Conservation (phyloP, 192 early-diverging fungal genomes). For the Helicostylum pulchrum region DNA sequence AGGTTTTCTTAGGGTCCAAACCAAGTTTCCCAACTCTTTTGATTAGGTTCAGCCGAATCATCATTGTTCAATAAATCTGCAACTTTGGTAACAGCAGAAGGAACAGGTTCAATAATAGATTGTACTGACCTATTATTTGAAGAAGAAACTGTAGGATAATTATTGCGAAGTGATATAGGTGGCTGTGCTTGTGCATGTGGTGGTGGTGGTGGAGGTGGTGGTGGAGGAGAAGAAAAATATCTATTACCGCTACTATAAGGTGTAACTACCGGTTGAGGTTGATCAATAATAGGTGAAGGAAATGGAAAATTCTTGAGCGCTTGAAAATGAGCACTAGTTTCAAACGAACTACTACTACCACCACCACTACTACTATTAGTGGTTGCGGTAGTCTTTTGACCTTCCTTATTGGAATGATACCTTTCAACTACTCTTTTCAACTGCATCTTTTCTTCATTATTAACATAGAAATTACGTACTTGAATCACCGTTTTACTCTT, state of each 20-base stretch:
- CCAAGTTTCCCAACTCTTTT: conserved; percentile 39
- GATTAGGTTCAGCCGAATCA: conserved; percentile 31
- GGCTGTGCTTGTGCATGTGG: too few relatives aligned
- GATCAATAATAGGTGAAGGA: conserved; percentile 11
- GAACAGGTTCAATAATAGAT: conserved; percentile 11
- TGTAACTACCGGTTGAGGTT: neutral
- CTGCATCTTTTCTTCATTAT: conserved; percentile 46
- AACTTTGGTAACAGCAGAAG: conserved; percentile 32
- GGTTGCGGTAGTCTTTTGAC: neutral
- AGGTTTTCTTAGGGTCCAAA: conserved; percentile 26
- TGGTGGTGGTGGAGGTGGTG: neutral
- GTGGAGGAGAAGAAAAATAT: conserved; percentile 12
- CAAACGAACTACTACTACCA: conserved; percentile 24
- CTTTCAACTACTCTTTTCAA: conserved; percentile 25
- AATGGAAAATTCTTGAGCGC: conserved; percentile 25
- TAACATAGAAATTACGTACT: conserved; percentile 78
- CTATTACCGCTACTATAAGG: neutral
- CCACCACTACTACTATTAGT: too few relatives aligned
- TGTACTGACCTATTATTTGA: neutral
- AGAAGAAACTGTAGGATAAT: conserved; percentile 8
- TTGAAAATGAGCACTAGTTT: conserved; percentile 21
- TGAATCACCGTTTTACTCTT: conserved; percentile 80
- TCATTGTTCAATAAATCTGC: conserved; percentile 38
- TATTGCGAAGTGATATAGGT: neutral
- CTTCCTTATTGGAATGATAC: conserved; percentile 7